Percentiles rank a stretch among this genome's conserved stretches.
These are phyloP conservation scores for Rosa chinensis DNA, from an alignment of 306 rosid species.

Conservation along the genomic window DNA sequence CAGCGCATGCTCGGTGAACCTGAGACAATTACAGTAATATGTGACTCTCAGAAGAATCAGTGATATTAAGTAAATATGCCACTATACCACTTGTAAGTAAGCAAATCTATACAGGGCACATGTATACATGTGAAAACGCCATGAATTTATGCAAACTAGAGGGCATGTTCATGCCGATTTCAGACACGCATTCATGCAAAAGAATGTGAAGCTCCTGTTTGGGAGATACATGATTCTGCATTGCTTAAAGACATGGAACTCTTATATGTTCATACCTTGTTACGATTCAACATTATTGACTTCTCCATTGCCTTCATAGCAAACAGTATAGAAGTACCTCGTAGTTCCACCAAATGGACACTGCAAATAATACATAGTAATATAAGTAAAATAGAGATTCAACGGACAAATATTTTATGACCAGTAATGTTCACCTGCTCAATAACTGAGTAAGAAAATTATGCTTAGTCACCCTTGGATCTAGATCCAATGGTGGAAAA, in stretches of 20 bases:
- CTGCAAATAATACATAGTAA: slow-evolving; percentile 45
- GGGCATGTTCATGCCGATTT: neutral
- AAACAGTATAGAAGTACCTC: slow-evolving; percentile 69
- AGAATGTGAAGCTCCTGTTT: slow-evolving; percentile 4
- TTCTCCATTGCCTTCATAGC: slow-evolving; percentile 99
- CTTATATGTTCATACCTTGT: slow-evolving; percentile 64
- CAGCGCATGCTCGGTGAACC: slow-evolving; percentile 96
- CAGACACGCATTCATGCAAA: neutral
- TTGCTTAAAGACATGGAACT: slow-evolving; percentile 18
- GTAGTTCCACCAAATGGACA: slow-evolving; percentile 90
- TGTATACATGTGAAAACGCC: neutral
- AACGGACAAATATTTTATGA: neutral
- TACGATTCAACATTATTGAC: slow-evolving; percentile 77
- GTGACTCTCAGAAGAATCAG: slow-evolving; percentile 10
- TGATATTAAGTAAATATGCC: neutral
- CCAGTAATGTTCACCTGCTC: no score
- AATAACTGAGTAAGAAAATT: no score
- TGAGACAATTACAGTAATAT: slow-evolving; percentile 37
- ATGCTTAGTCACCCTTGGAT: no score
- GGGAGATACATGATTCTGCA: neutral
- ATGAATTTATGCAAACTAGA: neutral
- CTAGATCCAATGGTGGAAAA: no score
- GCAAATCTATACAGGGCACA: neutral
- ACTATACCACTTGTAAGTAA: neutral
- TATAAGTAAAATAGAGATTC: neutral